Base-by-base conservation (phyloP, 2,329 filamentous ascomycete species). In the Exserohilum turcica region DNA sequence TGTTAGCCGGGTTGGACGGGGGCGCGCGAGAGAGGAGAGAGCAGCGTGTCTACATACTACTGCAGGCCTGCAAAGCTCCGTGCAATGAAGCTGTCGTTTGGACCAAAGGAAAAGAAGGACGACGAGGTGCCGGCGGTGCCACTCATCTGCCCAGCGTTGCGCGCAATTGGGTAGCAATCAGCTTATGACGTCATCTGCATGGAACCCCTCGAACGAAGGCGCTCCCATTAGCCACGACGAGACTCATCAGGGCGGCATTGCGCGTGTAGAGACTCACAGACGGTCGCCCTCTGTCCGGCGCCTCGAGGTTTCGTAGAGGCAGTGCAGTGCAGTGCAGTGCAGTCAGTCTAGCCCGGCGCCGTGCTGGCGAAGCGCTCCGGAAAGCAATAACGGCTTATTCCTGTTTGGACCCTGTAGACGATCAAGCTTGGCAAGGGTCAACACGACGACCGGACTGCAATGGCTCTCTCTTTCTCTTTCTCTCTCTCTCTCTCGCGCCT, bases 61-160 rank as follows among this genome's bases (percentile, higher is more conserved):
- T 59, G 61, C 6, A 74, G 35, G 3, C 71, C 71, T 18, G 65
- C 62, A 43, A 62, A 66, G 28, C 64, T 70, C 33, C 66, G 71
- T 2, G 66, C 70, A 1, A 74, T 63, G 43, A 68, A 74, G 44
- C 68, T 66, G 36, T 73, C 70, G 10, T 69, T 57, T 5, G 59
- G 59, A 4, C 70, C 72, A 53, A 74, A 74, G 4, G 70, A 69
- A 52, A 74, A 71, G 58, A 74, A 74, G 1, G 63, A 68, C 5
- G 59, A 60, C 38, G 47, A 60, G 50, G 55, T 67, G 10, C 56
- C 53, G 15, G 53, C 58, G 44, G 46, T 52, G 47, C 49, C 52
- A 28, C 59, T 66, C 70, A 73, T 73, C 33, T 29, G 47, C 57
- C 61, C 55, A 32, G n/a, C 40, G 55, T 44, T 55, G 50, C 15